A percentile compares a stretch with the other conserved stretches of the same genome.
Conservation (phyloP, 1,284 basidiomycete species). For the Moesziomyces sp. region DNA sequence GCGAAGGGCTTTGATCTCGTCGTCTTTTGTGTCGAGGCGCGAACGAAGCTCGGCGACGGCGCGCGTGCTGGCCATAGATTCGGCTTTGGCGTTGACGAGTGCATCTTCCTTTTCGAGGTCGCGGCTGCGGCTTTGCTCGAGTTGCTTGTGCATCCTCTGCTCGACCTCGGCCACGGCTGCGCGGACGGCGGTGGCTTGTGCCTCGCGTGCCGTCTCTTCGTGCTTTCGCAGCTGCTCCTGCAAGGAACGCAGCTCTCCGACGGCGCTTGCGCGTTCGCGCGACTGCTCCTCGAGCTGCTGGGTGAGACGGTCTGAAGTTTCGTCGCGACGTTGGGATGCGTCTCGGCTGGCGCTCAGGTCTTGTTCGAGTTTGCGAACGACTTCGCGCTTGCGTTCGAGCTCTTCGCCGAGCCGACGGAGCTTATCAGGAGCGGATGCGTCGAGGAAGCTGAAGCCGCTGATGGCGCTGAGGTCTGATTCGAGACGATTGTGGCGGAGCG, state of each 20-base stretch:
- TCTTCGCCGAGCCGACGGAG: slow-evolving; percentile 32
- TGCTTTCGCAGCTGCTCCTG: slow-evolving; percentile 10
- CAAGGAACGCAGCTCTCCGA: slow-evolving; percentile 16
- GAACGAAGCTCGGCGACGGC: slow-evolving; percentile 19
- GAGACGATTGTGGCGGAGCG: slow-evolving; percentile 39
- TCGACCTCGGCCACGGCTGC: slow-evolving; percentile 28
- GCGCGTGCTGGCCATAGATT: slow-evolving; percentile 24
- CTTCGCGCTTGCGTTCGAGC: slow-evolving; percentile 25
- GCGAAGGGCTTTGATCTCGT: slow-evolving; percentile 18
- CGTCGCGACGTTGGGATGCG: slow-evolving; percentile 15
- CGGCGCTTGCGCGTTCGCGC: slow-evolving; percentile 23
- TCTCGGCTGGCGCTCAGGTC: slow-evolving; percentile 17
- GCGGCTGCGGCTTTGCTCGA: slow-evolving; percentile 23
- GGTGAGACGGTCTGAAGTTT: slow-evolving; percentile 21
- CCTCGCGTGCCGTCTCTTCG: slow-evolving; percentile 18
- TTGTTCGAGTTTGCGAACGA: slow-evolving; percentile 24
- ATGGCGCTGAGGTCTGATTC: slow-evolving; percentile 39
- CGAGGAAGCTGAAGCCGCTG: slow-evolving; percentile 48
- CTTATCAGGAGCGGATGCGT: slow-evolving; percentile 36
- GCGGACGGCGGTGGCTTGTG: slow-evolving; percentile 17
- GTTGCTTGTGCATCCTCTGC: slow-evolving; percentile 16
- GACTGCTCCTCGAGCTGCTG: slow-evolving; percentile 36
- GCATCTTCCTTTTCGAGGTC: slow-evolving; percentile 33
- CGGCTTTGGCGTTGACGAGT: slow-evolving; percentile 29
- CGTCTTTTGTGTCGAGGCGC: slow-evolving; percentile 14